These are phyloP conservation scores for Coniferiporia weirii DNA, from an alignment of 1,284 basidiomycete species.

Conservation along the genomic window DNA sequence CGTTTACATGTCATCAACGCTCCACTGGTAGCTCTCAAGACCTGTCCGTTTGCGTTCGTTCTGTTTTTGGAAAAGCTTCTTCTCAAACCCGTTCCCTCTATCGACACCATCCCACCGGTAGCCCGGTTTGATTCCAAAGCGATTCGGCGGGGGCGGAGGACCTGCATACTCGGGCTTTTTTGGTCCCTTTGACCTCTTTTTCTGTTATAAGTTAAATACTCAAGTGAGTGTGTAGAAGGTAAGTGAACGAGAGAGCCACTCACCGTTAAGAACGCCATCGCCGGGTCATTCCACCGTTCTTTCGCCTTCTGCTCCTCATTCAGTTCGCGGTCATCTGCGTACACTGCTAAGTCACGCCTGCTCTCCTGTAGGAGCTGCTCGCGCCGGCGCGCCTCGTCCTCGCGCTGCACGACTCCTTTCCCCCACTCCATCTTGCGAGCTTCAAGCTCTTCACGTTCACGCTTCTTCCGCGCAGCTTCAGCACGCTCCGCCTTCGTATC, in stretches of 20 bases:
- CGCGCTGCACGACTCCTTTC: conserved; percentile 86
- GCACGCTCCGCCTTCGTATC: conserved; percentile 81
- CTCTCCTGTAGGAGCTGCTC: conserved; percentile 65
- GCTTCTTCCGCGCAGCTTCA: conserved; percentile 73
- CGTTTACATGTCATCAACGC: conserved; percentile 87
- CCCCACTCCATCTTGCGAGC: conserved; percentile 95
- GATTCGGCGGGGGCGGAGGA: conserved; percentile 86
- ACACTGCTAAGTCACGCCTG: conserved; percentile 65
- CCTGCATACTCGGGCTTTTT: conserved; percentile 83
- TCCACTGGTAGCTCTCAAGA: conserved; percentile 75
- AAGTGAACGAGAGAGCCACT: conserved; percentile 27
- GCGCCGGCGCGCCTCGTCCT: conserved; percentile 63
- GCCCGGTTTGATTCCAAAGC: conserved; percentile 91
- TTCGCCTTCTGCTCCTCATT: conserved; percentile 79
- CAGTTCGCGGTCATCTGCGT: conserved; percentile 78
- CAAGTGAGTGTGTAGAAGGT: not conserved
- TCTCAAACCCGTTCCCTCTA: conserved; percentile 92
- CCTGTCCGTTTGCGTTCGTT: conserved; percentile 69
- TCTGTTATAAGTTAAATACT: conserved; percentile 35
- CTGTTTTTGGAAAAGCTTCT: conserved; percentile 79
- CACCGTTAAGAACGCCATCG: conserved; percentile 87
- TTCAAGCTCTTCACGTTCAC: conserved; percentile 78
- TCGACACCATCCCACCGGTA: conserved; percentile 98
- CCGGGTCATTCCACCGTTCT: conserved; percentile 93
- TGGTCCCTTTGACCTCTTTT: conserved; percentile 70